A percentile compares a stretch with the other conserved stretches of the same genome.
Evolutionary conservation across 2,329 filamentous ascomycete species (phyloP).

Genomic region (Curvularia eragrostidis): DNA sequence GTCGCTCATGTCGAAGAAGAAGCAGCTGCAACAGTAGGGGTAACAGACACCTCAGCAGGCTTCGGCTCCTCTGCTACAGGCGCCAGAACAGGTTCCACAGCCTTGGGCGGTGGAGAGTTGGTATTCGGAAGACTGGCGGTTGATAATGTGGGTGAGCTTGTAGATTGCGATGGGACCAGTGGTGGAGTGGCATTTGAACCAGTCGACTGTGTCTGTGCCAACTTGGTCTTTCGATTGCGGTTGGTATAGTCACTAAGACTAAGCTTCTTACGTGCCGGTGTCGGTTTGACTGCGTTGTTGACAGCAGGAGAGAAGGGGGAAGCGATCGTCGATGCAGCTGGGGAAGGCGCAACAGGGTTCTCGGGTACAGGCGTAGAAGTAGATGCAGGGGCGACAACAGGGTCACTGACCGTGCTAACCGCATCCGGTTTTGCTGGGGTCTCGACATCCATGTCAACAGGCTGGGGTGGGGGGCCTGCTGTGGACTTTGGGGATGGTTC

Average conservation of each 20-base stretch:
- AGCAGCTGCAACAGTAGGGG: slow-evolving; percentile 19
- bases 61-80: slow-evolving; percentile 39
- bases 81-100: slow-evolving; percentile 33
- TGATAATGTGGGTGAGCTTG: slow-evolving; percentile 44
- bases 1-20: slow-evolving; percentile 35
- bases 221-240: slow-evolving; percentile 52
- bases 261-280: slow-evolving; percentile 57
- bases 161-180: slow-evolving; percentile 32
- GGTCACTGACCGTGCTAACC: slow-evolving; percentile 25
- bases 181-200: slow-evolving; percentile 33
- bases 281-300: slow-evolving; percentile 51
- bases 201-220: slow-evolving; percentile 40
- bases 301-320: slow-evolving; percentile 51
- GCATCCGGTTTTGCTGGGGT: slow-evolving; percentile 40
- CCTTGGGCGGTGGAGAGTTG: slow-evolving; percentile 38
- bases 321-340: slow-evolving; percentile 25
- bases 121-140: slow-evolving; percentile 40
- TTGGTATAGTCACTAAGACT: slow-evolving; percentile 60
- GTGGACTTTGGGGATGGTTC: slow-evolving; percentile 22
- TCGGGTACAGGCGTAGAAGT: slow-evolving; percentile 28
- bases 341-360: slow-evolving; percentile 39
- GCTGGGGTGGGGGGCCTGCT: slow-evolving; percentile 21
- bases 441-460: slow-evolving; percentile 37
- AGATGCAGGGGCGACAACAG: slow-evolving; percentile 36
- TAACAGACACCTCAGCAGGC: slow-evolving; percentile 17